phyloP scores from a whole-genome alignment of 192 early-diverging fungal genomes.

The Coemansia sp. region DNA sequence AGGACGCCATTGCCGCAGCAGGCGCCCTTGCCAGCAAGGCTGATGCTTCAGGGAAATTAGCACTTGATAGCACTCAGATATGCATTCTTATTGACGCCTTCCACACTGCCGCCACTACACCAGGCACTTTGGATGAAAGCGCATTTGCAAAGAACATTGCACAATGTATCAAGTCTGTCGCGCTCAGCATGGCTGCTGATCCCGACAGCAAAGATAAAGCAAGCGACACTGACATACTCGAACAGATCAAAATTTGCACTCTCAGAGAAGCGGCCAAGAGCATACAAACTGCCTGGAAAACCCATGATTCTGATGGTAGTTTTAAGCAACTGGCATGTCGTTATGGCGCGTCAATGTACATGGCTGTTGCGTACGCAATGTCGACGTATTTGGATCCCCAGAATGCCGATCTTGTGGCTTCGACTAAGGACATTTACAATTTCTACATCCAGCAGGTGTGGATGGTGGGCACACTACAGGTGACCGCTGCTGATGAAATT shows the following conservation, averaged over 20 bases:
- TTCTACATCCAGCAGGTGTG: constrained; percentile 34
- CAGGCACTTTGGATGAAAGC: background rate
- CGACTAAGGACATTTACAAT: background rate
- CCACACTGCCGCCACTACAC: background rate
- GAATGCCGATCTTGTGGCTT: background rate
- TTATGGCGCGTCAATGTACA: constrained; percentile 29
- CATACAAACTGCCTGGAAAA: constrained; percentile 13
- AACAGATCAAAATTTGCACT: background rate
- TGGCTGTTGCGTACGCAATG: constrained; percentile 20
- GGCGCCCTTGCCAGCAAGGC: background rate
- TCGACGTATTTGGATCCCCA: constrained; percentile 4
- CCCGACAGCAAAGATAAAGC: background rate
- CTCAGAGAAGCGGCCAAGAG: background rate
- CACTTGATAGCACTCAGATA: background rate
- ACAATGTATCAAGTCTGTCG: constrained; percentile 6
- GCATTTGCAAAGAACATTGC: constrained; percentile 8
- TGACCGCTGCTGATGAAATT: constrained; percentile 5
- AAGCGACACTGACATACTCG: background rate
- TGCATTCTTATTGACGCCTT: constrained; percentile 17
- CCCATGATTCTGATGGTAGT: constrained; percentile 9
- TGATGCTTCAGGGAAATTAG: background rate
- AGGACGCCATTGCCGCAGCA: background rate
- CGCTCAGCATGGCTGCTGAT: background rate
- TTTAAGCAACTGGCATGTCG: constrained; percentile 33
- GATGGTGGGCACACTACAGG: constrained; percentile 27